A percentile compares a stretch with the other conserved stretches of the same genome.
phyloP scores from a whole-genome alignment of 768 basidiomycete species.

The Boletus coccyginus region DNA sequence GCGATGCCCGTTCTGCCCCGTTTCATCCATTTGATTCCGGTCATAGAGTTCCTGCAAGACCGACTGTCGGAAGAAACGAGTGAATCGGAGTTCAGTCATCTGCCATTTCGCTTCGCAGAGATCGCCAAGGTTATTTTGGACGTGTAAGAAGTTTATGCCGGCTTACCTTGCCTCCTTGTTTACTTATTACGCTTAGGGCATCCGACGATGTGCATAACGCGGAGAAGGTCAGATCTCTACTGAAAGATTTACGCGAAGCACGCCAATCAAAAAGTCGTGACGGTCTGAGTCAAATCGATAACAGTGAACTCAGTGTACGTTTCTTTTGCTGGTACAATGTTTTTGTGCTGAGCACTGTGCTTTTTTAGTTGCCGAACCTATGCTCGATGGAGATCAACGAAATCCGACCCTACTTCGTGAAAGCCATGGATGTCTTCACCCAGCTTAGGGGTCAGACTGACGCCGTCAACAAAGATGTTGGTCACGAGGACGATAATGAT shows the following conservation, averaged over 20 bases:
- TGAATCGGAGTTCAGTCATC: conserved; percentile 65
- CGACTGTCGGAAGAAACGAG: conserved; percentile 73
- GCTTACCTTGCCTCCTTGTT: neutral
- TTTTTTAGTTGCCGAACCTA: conserved; percentile 70
- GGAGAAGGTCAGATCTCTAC: conserved; percentile 76
- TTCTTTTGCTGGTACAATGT: neutral
- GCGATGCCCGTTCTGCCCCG: neutral
- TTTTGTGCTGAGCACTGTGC: neutral
- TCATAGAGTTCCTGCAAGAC: conserved; percentile 76
- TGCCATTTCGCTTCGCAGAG: conserved; percentile 90
- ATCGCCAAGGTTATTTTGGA: conserved; percentile 91
- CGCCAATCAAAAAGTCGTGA: conserved; percentile 91
- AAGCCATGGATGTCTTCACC: conserved; percentile 72
- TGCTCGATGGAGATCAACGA: conserved; percentile 94
- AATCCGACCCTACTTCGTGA: conserved; percentile 84
- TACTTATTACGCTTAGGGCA: conserved; percentile 50
- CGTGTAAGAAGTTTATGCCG: conserved; percentile 52
- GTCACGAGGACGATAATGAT: conserved; percentile 3
- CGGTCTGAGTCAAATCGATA: conserved; percentile 77
- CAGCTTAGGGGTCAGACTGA: conserved; percentile 43
- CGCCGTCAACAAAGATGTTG: neutral
- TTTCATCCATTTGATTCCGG: neutral
- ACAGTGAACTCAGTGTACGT: conserved; percentile 76
- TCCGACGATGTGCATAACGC: conserved; percentile 86
- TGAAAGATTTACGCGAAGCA: conserved; percentile 95